Conservation (phyloP, 257 asterid species). For the Gardenia jasminoides region DNA sequence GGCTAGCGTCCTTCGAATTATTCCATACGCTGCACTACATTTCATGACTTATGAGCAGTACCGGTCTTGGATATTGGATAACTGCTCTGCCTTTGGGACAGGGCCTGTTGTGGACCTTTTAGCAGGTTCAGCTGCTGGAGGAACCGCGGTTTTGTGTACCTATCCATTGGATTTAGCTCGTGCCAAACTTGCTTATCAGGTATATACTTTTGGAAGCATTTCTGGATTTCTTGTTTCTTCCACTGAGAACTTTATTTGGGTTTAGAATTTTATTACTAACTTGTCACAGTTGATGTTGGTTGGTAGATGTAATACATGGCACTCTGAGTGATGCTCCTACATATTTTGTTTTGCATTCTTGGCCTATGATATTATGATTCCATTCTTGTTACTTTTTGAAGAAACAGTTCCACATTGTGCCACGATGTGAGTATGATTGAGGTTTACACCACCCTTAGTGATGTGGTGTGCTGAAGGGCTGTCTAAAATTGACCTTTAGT, state of each 20-base stretch:
- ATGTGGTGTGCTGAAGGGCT: neutral
- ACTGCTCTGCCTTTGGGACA: constrained; percentile 69
- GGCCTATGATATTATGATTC: neutral
- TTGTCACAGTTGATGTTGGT: neutral
- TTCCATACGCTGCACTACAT: constrained; percentile 96
- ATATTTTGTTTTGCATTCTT: neutral
- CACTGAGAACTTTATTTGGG: neutral
- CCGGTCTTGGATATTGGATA: constrained; percentile 68
- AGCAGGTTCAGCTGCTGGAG: constrained; percentile 98
- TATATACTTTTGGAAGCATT: constrained; percentile 11
- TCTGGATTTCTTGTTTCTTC: neutral
- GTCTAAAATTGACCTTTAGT: neutral
- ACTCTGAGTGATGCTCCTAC: neutral
- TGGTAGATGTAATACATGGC: neutral
- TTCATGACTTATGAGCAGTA: constrained; percentile 94
- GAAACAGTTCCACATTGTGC: neutral
- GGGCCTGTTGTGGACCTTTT: constrained; percentile 92
- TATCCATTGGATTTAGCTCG: constrained; percentile 98
- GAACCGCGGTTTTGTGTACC: constrained; percentile 96
- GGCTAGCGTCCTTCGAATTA: constrained; percentile 92
- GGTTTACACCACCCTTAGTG: neutral
- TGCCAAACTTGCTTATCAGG: constrained; percentile 98
- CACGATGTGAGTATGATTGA: neutral
- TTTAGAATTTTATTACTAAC: neutral
- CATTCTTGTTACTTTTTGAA: neutral